phyloP scores from a whole-genome alignment of 2,329 filamentous ascomycete genomes.

The Hypocreales sp. region DNA sequence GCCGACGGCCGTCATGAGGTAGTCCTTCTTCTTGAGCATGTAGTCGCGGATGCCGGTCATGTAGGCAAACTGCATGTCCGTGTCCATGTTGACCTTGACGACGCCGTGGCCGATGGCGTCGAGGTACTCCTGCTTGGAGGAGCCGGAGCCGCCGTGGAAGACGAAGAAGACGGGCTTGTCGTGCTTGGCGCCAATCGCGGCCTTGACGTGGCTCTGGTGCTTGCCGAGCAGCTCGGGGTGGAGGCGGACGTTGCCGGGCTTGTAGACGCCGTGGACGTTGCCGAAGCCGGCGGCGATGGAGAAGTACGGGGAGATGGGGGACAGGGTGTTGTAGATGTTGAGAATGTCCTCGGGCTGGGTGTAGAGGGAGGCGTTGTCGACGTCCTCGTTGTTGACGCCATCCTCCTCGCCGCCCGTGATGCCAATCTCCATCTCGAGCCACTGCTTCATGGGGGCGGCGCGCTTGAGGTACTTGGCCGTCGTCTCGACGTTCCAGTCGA shows the following conservation, averaged over 20 bases:
- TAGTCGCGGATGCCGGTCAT: slow-evolving; percentile 86
- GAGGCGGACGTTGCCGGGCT: slow-evolving; percentile 92
- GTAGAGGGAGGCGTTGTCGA: slow-evolving; percentile 95
- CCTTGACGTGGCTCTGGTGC: slow-evolving; percentile 86
- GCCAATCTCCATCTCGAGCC: slow-evolving; percentile 84
- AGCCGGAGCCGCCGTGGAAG: slow-evolving; percentile 96
- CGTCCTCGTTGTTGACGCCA: slow-evolving; percentile 95
- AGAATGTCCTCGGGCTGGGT: slow-evolving; percentile 96
- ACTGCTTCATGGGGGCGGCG: slow-evolving; percentile 92
- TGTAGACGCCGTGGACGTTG: slow-evolving; percentile 98
- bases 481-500: slow-evolving; percentile 82
- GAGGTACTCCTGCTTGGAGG: slow-evolving; percentile 75
- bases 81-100: slow-evolving; percentile 99
- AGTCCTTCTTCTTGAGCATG: slow-evolving; percentile 88
- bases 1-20: slow-evolving; percentile 72
- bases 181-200: slow-evolving; percentile 54
- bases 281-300: slow-evolving; percentile 96
- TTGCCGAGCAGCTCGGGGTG: slow-evolving; percentile 91
- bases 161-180: slow-evolving; percentile 97
- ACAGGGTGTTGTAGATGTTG: slow-evolving; percentile 75
- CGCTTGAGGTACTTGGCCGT: slow-evolving; percentile 90
- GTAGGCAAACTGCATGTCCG: slow-evolving; percentile 94
- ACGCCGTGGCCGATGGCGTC: slow-evolving; percentile 87
- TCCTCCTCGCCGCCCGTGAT: slow-evolving; percentile 97
- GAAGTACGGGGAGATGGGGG: slow-evolving; percentile 85